Evolutionary conservation across 1,284 basidiomycete species (phyloP), one percentile per base, ranked within the genome.

Genomic region (Apiotrichum gracile): DNA sequence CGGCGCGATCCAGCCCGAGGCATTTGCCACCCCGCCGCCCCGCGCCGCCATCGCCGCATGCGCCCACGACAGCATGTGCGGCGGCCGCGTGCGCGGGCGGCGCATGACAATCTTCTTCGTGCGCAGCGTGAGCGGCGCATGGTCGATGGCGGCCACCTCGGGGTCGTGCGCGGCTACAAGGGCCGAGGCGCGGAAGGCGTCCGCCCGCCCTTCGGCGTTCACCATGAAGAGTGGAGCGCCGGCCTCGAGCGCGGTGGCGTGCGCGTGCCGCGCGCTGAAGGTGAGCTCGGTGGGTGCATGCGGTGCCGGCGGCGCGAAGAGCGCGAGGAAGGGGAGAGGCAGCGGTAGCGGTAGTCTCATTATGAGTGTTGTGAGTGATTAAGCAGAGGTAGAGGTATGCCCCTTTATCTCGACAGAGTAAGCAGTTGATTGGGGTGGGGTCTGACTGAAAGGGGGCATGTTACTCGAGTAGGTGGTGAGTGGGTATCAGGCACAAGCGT

Each of bases 31-130:
- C 12, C 46, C 46, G 17, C 9, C 24, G 7, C 10, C 34, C 7
- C 46, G 44, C 14, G 12, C 14, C 5, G 44, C 44, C 9, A 40
- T 26, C 1, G 48, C 58, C n/a, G 47, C 51, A 49, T 38, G 56
- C 38, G 41, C 64, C 71, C 71, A 73, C 1, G 66, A 68, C 17
- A 65, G 57, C 46, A 73, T 70, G 26, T 60, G 47, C 1, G 71
- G 71, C 16, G 71, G 67, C 12, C 65, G 61, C 25, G 57, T 31
- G 3, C 55, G 54, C 8, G 71, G 65, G 2, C 71, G 57, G n/a
- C 68, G 67, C 37, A 73, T 70, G 6, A 49, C 61, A n/a, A 54
- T 58, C 22, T 52, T 57, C 14, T 47, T 50, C 12, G 71, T 72
- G 6, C 70, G 64, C 39, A 73, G 60, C 6, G 54, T 49, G 17